Percentiles rank a stretch among this genome's conserved stretches.
Conservation (phyloP, 371 early-diverging fungal genomes). For the Lichtheimia ornata region DNA sequence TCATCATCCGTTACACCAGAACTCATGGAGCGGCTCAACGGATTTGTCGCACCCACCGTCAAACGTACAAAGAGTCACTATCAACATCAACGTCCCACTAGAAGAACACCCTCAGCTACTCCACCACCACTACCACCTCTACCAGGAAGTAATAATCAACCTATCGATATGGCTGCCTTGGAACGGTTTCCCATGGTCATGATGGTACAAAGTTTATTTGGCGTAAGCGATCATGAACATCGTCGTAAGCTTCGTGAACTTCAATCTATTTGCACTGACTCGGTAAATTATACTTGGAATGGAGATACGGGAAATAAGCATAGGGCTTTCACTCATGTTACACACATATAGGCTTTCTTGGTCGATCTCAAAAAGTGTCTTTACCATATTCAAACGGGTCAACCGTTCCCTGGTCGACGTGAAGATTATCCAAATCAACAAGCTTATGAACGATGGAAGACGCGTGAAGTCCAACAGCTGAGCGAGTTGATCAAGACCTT, state of each 20-base stretch:
- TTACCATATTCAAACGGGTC: slow-evolving; percentile 44
- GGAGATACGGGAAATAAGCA: no score
- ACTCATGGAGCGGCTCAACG: slow-evolving; percentile 31
- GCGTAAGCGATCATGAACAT: slow-evolving; percentile 36
- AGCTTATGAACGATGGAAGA: slow-evolving; percentile 45
- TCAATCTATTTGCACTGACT: slow-evolving; percentile 42
- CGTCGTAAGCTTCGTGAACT: slow-evolving; percentile 42
- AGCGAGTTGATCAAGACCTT: slow-evolving; percentile 44
- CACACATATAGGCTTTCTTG: slow-evolving; percentile 31
- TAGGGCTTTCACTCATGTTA: no score
- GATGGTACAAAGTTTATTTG: slow-evolving; percentile 44
- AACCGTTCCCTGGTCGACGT: slow-evolving; percentile 46
- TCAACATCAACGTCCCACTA: slow-evolving; percentile 15
- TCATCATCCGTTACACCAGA: slow-evolving; percentile 38
- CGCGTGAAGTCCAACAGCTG: slow-evolving; percentile 44
- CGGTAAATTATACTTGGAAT: slow-evolving; percentile 25
- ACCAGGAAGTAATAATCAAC: slow-evolving; percentile 22
- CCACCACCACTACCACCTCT: slow-evolving; percentile 10
- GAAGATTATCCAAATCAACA: slow-evolving; percentile 45
- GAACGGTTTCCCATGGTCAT: slow-evolving; percentile 46
- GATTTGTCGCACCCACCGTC: slow-evolving; percentile 20
- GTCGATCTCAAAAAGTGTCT: slow-evolving; percentile 47
- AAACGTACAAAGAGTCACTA: slow-evolving; percentile 16
- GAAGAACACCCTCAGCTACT: neutral
- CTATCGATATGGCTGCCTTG: slow-evolving; percentile 12